Evolutionary conservation across 73 alveolate species (phyloP).

Genomic region (Symbiodinium natans): DNA sequence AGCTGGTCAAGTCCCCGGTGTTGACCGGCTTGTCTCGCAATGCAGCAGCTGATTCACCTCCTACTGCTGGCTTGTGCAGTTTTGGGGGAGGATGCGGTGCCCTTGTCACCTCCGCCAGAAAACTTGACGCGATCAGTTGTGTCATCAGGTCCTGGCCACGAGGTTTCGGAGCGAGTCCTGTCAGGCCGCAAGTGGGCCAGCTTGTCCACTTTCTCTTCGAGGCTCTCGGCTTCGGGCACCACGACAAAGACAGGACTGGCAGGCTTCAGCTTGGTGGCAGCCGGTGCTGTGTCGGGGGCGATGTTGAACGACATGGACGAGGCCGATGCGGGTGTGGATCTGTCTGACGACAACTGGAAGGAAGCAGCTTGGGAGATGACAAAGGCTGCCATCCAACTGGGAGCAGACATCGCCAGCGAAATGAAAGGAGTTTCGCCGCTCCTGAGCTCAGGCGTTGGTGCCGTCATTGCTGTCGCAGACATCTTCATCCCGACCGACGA

Average conservation of each 20-base stretch:
- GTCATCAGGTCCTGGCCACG: too few species aligned
- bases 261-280: background rate
- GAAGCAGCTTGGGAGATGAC: too few species aligned
- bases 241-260: background rate
- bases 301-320: background rate
- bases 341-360: too few species aligned
- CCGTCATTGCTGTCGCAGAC: too few species aligned
- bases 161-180: background rate
- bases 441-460: too few species aligned
- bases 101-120: background rate
- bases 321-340: too few species aligned
- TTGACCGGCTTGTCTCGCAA: background rate
- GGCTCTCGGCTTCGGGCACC: background rate
- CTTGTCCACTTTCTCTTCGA: background rate
- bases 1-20: too few species aligned
- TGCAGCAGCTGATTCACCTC: background rate
- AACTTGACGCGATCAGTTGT: background rate
- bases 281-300: background rate
- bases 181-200: background rate
- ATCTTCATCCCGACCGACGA: too few species aligned
- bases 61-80: background rate
- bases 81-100: background rate
- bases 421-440: too few species aligned
- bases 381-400: too few species aligned
- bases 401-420: too few species aligned